Conservation (phyloP, 2,329 filamentous ascomycete genomes). For the Cercospora sesami region DNA sequence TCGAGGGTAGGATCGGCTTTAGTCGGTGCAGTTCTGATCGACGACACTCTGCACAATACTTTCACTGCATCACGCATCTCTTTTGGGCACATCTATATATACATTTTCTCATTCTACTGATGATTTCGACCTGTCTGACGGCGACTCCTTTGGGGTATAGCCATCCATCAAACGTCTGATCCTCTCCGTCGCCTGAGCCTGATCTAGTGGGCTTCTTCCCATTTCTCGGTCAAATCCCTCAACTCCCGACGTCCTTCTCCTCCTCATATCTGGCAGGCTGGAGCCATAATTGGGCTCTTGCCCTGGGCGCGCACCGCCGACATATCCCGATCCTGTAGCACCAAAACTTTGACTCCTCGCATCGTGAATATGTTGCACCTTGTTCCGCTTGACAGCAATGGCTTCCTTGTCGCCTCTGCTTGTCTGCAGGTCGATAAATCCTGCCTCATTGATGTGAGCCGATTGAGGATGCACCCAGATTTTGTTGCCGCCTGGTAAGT, state of each 20-base stretch:
- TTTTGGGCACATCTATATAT: not conserved
- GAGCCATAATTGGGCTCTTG: constrained; percentile 32
- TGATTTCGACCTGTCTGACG: not conserved
- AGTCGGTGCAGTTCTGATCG: not conserved
- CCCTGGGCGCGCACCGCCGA: constrained; percentile 4
- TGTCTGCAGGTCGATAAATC: constrained; percentile 45
- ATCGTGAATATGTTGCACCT: constrained; percentile 32
- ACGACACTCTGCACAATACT: not conserved
- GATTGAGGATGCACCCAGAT: constrained; percentile 52
- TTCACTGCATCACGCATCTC: not conserved
- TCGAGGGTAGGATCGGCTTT: constrained; percentile 17
- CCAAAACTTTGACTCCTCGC: constrained; percentile 18
- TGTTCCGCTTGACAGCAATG: constrained; percentile 36
- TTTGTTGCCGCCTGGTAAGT: constrained; percentile 54
- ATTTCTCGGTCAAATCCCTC: constrained; percentile 33
- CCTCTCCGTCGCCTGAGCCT: constrained; percentile 11
- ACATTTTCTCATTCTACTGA: not conserved
- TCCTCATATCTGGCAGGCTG: constrained; percentile 29
- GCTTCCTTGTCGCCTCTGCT: constrained; percentile 36
- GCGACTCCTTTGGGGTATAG: not conserved
- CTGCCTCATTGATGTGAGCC: constrained; percentile 49
- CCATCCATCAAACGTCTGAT: constrained; percentile 20
- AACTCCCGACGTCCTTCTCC: constrained; percentile 15
- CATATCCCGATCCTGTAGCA: constrained; percentile 14
- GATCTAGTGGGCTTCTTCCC: constrained; percentile 6